Evolutionary conservation across 2,329 filamentous ascomycete genomes (phyloP), one percentile per base, ranked within the genome.

Genomic region (Pestalotiopsis sp.): DNA sequence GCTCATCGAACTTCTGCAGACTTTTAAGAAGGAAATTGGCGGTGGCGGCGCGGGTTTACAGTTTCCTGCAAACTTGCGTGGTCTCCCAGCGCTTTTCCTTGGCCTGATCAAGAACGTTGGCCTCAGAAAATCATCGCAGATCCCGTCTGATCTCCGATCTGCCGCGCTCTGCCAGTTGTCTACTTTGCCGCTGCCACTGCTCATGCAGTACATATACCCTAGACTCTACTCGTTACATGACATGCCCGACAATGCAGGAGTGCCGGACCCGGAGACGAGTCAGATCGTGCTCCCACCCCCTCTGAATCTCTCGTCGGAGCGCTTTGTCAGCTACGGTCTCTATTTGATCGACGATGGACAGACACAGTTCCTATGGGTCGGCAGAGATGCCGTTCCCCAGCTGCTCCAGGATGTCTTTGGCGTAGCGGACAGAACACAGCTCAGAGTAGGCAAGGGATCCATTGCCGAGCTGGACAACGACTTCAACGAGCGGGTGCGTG

Each of bases 261-360:
- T 94, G 38, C 93, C 94, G 1, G 93, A 98, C 74, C 88, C 91
- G 39, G 89, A 93, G 77, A 97, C 93, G 2, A 95, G 94, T 75
- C 93, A 97, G 76, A 98, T 97, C 71, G 87, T 93, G 64, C 90
- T 99, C 67, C 96, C 96, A 27, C 93, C 93, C 4, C 86, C 93
- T 0, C 77, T 93, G 76, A 98, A 98, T 79, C 87, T 98, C 68
- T 94, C 94, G 3, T 97, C 95, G 1, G 94, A 95, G 79, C 90
- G 92, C 61, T 88, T 99, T 64, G 93, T 94, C 3, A 89, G 94
- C 0, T 97, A 97, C 77, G 96, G 96, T 36, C 84, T 99, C 20
- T 99, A 99, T 81, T 88, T 99, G 68, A 96, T 99, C 75, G 96
- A 99, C 75, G 96, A 99, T 76, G 95, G 95, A 2, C 95, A 98